These are phyloP conservation scores for Medicago truncatula DNA, from an alignment of 306 rosid species.

Conservation along the genomic window MtrunA17r5.0-ANR NC_053046.1:15122001-15122500, in stretches of 20 bases:
- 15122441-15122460: conserved; percentile 44
- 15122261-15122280: no score
- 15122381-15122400: no score
- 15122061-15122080: conserved; percentile 26
- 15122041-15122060: conserved; percentile 49
- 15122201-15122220: no score
- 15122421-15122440: conserved; percentile 33
- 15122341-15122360: no score
- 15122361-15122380: no score
- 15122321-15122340: no score
- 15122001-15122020: neutral
- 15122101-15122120: conserved; percentile 47
- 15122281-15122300: no score
- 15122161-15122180: conserved; percentile 42
- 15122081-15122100: conserved; percentile 40
- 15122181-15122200: conserved; percentile 35
- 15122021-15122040: conserved; percentile 51
- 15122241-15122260: no score
- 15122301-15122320: no score
- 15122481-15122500: conserved; percentile 59
- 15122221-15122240: no score
- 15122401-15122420: no score
- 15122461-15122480: conserved; percentile 19
- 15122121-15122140: conserved; percentile 43
- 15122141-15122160: conserved; percentile 31